Evolutionary conservation across 2,329 filamentous ascomycete genomes (phyloP), one percentile per base, ranked within the genome.

Genomic region (Macrophomina tecta): DNA sequence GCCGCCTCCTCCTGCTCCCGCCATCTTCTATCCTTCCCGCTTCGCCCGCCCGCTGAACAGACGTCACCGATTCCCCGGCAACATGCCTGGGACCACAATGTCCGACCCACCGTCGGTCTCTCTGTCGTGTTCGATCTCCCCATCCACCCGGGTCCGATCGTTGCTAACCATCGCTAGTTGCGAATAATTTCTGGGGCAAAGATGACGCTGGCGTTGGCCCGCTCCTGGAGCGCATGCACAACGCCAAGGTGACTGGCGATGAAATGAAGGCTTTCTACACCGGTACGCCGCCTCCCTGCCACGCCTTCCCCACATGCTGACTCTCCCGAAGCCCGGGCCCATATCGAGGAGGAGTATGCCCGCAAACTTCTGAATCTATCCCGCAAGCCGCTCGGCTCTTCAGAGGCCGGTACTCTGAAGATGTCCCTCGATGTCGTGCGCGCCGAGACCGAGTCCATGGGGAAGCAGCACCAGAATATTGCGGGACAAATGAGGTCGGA

Each of bases 171-270:
- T 46, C 16, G 9, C 12, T 71, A 94, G 94, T 99, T 83, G 94
- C 95, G 75, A 99, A 99, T 83, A 99, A 99, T 79, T 99, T 99
- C 81, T 99, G 95, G 95, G 95, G 95, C 70, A 98, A 97, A 84
- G 94, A 98, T 79, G 95, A 99, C 84, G 95, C 94, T 62, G 96
- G 95, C 77, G 94, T 99, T 75, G 86, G 86, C 53, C 96, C 95
- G 67, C 87, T 99, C 75, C 86, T 99, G 36, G 92, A 94, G 78
- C 94, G 95, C 75, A 97, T 99, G 93, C 90, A 93, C 76, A 90
- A 90, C 79, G 93, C 95, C 58, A 99, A 99, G 84, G 89, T 91
- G 74, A 97, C 95, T 32, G 94, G 91, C 77, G 96, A 99, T 80
- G 95, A 99, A 81, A 81, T 99, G 61, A 94, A 92, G 76, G 84